Percentiles rank a stretch among this genome's conserved stretches.
Conservation (phyloP, 169 alveolate species). For the Haemoproteus tartakovskyi region DNA sequence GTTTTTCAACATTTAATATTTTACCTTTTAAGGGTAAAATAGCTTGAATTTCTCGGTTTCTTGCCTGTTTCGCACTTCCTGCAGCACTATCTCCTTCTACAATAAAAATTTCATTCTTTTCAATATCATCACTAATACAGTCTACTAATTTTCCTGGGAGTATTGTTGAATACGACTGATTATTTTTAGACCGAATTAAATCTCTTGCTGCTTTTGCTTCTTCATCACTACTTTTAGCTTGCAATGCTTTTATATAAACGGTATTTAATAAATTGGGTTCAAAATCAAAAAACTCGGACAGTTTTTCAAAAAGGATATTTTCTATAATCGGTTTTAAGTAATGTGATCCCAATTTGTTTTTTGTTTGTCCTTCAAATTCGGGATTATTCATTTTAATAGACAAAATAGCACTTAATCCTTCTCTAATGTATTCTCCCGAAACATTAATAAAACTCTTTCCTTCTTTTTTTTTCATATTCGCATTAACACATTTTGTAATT, state of each 20-base stretch:
- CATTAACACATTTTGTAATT: conserved; percentile 68
- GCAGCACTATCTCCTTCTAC: conserved; percentile 87
- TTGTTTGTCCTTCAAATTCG: conserved; percentile 86
- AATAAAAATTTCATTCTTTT: conserved; percentile 75
- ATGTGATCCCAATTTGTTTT: conserved; percentile 78
- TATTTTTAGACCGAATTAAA: conserved; percentile 74
- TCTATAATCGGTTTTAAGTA: conserved; percentile 73
- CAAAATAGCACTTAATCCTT: conserved; percentile 80
- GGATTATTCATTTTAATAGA: conserved; percentile 78
- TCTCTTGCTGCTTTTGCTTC: conserved; percentile 82
- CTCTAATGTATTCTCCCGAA: conserved; percentile 78
- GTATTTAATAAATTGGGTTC: conserved; percentile 73
- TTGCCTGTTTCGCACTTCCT: conserved; percentile 83
- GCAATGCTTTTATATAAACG: conserved; percentile 74
- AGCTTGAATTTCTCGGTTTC: conserved; percentile 82
- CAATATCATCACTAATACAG: conserved; percentile 72
- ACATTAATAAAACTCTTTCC: conserved; percentile 68
- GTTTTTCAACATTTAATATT: conserved; percentile 80
- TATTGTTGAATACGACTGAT: conserved; percentile 59
- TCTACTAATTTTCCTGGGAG: conserved; percentile 80
- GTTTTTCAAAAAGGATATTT: conserved; percentile 69
- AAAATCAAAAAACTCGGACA: conserved; percentile 74
- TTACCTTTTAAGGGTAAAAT: conserved; percentile 82
- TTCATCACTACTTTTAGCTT: conserved; percentile 77
- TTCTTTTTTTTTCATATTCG: conserved; percentile 7